A percentile compares a stretch with the other conserved stretches of the same genome.
Conservation (phyloP, 75 land plant species). For the Cryptomeria japonica region DNA sequence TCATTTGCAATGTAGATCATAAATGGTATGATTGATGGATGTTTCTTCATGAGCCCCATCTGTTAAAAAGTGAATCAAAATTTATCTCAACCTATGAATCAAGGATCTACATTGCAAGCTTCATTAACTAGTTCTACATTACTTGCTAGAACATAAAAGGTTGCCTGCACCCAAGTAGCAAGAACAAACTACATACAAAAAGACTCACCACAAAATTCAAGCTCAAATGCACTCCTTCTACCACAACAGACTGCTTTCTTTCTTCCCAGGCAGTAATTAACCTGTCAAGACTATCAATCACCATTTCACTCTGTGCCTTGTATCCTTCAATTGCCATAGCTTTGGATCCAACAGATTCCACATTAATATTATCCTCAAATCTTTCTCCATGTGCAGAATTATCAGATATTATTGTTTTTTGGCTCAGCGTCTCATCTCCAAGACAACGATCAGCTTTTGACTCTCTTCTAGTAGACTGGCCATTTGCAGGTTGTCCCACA, state of each 20-base stretch:
- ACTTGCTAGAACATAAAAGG: not conserved
- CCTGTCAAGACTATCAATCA: conserved; percentile 51
- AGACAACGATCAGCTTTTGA: not conserved
- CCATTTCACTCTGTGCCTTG: conserved; percentile 63
- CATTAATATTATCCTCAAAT: not conserved
- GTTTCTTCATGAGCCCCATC: conserved; percentile 62
- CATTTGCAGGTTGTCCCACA: conserved; percentile 12
- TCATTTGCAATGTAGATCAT: conserved; percentile 61
- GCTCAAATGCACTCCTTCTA: conserved; percentile 58
- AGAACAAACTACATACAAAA: not conserved
- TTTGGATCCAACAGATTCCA: conserved; percentile 29
- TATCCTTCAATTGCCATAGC: conserved; percentile 53
- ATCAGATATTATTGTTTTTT: not conserved
- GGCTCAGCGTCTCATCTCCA: conserved; percentile 4
- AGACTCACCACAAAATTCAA: conserved; percentile 55
- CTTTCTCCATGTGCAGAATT: not conserved
- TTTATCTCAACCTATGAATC: not conserved
- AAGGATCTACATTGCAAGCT: not conserved
- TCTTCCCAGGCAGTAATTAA: conserved; percentile 52
- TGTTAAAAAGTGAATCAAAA: conserved; percentile 19
- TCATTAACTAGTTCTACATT: not conserved
- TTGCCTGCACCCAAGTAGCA: not conserved
- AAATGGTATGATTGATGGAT: conserved; percentile 59
- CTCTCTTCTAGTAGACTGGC: not conserved
- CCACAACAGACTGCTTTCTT: conserved; percentile 45